Evolutionary conservation across 2,329 filamentous ascomycete genomes (phyloP), one percentile per base, ranked within the genome.

Genomic region (Bertia moriformis): DNA sequence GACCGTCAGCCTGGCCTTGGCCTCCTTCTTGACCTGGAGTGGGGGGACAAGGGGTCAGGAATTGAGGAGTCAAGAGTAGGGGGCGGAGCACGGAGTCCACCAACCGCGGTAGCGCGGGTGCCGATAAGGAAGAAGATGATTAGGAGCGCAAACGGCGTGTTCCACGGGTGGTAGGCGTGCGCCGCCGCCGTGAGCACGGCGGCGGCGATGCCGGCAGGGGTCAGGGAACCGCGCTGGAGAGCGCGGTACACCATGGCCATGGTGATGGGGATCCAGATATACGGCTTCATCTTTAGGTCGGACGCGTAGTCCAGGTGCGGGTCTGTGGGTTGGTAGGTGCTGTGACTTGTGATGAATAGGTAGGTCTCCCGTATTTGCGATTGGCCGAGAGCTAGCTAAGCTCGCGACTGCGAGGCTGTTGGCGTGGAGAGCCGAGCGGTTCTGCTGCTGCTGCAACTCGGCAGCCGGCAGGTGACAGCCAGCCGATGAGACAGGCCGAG

Each of bases 151-250:
- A 95, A 93, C n/a, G 86, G 88, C n/a, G 88, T 65, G 43, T 83
- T 84, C 80, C 86, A 95, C 3, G 89, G 89, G 58, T 96, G 88
- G n/a, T 88, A 62, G 14, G 87, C 86, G 57, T 98, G 91, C 10
- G 82, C 73, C 36, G 71, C 57, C 3, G 86, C 88, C 3, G 88
- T 93, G 33, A 81, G 50, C 4, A 68, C 65, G 3, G 89, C 89
- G 12, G 73, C 71, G 27, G 80, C 48, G 48, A 94, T 73, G 43
- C 88, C 89, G 4, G 68, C 61, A 0, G 80, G 73, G 1, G 89
- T 96, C 29, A 98, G 70, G 18, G 81, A 88, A 41, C 83, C 80
- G 48, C 76, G 78, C 37, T 70, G 75, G 60, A 73, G 73, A 22
- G 83, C 80, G 43, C 83, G 71, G 49, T 74, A 73, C 40, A 80